Evolutionary conservation across 495 filamentous ascomycete species (phyloP), one percentile per base, ranked within the genome.

Genomic region (Lepraria neglecta): DNA sequence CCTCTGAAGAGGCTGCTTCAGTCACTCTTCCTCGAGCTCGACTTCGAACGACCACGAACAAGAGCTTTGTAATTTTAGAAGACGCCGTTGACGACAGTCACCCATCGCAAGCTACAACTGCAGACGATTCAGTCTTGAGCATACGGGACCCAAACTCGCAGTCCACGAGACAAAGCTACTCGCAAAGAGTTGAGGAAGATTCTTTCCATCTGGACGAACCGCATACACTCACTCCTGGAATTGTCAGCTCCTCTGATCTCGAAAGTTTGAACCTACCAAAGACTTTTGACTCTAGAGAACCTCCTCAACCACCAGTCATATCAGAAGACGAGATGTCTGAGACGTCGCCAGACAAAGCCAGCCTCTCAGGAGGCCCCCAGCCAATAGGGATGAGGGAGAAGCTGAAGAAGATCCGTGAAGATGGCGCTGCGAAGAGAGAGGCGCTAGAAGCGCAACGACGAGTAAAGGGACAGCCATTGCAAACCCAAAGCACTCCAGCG

Each of bases 91-190:
- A 58, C 10, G 42, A 40, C 11, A 57, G 33, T 19, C 63, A 61
- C 47, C 63, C 44, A 2, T 66, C 56, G 45, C 64, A 60, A 60
- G 51, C 57, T 7, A 66, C 60, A 47, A 63, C 64, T 12, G 53
- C 64, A 30, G 64, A 64, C 56, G 61, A 66, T 17, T 59, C 48
- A 9, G 44, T 55, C 17, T 24, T 63, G 24, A 65, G 64, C 47
- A n/a, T 28, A 56, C 45, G 56, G 40, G 54, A 59, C 14, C 48
- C 48, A 6, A 65, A 59, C 14, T 65, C 60, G 27, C 63, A 64
- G 38, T 33, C 52, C 24, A 48, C 31, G 15, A 56, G 17, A 10
- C 48, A 53, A 12, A 45, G 0, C 42, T 21, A 24, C 19, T n/a
- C n/a, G 14, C 19, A 60, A 14, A 12, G 7, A 44, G 17, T 10